Base-by-base conservation (phyloP, 768 basidiomycete species). In the Lepiota subincarnata region DNA sequence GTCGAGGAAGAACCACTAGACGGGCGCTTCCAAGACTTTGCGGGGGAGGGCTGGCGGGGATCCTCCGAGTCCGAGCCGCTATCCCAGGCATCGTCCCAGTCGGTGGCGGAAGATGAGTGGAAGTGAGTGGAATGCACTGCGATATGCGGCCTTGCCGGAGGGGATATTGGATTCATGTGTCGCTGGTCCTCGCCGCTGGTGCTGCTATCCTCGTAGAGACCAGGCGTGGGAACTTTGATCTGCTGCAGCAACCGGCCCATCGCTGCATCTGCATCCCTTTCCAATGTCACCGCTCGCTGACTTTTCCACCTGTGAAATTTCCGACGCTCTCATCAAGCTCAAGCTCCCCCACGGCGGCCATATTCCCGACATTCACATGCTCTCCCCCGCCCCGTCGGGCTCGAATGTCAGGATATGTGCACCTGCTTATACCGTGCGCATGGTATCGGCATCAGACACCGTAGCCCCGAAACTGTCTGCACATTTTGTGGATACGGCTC, bases 321-420 rank as follows among this genome's bases (percentile, higher is more conserved):
- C 93, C 0, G 93, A 96, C 62, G 90, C 92, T 2, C 81, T 96
- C 59, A 71, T 93, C 59, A 94, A 91, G 68, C 82, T 95, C 31
- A 80, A 82, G 7, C 64, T 80, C 12, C 70, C 79, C 11, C 78
- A 84, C 58, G 92, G 91, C 0, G 92, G 94, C 1, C 76, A 83
- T 61, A 76, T 97, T n/a, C 84, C 90, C 2, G 92, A 92, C 65
- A 78, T 97, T 10, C 69, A 78, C 49, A 69, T 79, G 70, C 59
- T 80, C 50, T 83, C 85, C 10, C 73, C 81, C 2, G 68, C 70
- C 19, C 62, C 70, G 0, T 57, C 62, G 4, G 57, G 54, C 22
- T 61, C 70, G 14, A 55, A 57, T 2, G 48, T 71, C 8, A 72
- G 73, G 40, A 68, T 77, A 36, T 89, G 87, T 62, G 89, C 85